phyloP scores from a whole-genome alignment of 495 filamentous ascomycete genomes.

The Penicillium desertorum region DNA sequence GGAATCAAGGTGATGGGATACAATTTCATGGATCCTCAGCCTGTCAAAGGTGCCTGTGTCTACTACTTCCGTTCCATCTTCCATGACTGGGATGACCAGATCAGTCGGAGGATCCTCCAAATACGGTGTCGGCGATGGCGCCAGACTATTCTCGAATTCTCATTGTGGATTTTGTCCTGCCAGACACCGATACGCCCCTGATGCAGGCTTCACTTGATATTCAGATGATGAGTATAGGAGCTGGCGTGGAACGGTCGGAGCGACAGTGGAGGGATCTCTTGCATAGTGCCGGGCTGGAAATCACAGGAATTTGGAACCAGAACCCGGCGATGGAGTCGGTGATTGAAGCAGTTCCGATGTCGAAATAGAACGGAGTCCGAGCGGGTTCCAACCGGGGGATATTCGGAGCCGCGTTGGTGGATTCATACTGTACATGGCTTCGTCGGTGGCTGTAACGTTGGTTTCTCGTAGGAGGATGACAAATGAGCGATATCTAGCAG shows the following conservation, averaged over 20 bases:
- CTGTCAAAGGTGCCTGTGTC: conserved; percentile 35
- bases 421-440: too few relatives aligned
- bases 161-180: conserved; percentile 42
- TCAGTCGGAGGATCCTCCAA: conserved; percentile 39
- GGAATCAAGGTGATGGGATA: conserved; percentile 37
- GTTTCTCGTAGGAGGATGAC: too few relatives aligned
- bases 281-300: conserved; percentile 34
- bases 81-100: conserved; percentile 47
- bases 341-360: conserved; percentile 32
- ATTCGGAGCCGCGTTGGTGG: too few relatives aligned
- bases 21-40: conserved; percentile 38
- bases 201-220: conserved; percentile 43
- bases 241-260: conserved; percentile 42
- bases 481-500: too few relatives aligned
- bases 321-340: conserved; percentile 40
- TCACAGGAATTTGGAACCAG: conserved; percentile 34
- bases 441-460: too few relatives aligned
- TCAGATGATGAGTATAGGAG: conserved; percentile 48
- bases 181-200: conserved; percentile 34
- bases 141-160: conserved; percentile 38
- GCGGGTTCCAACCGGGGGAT: too few relatives aligned
- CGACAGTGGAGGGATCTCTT: conserved; percentile 38
- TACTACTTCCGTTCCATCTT: conserved; percentile 49
- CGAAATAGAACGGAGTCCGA: background rate
- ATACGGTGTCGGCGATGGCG: conserved; percentile 40